Base-by-base conservation (phyloP, 441 rosid genomes). In the Manihot esculenta region DNA sequence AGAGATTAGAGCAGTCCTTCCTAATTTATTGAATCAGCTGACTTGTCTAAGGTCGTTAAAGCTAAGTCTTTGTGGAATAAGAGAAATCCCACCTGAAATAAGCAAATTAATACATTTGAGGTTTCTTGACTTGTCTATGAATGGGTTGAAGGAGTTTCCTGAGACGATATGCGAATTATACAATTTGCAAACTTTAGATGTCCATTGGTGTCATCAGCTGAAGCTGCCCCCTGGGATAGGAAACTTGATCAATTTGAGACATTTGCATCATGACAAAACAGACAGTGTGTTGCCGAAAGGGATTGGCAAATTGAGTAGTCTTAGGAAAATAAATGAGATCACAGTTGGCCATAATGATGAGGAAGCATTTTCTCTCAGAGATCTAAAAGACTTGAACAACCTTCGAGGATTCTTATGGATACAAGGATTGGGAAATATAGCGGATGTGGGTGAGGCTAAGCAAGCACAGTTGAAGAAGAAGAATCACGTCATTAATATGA, bases 91-190 rank as follows among this genome's bases (percentile, higher is more conserved):
- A 20, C 20, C 49, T 12, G 38, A 67, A 38, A 35, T 67, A 67
- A 13, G 47, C 23, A 23, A 33, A 27, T 47, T 65, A 42, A 27
- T 65, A n/a, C 70, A 67, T 67, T 10, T 67, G 45, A 66, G 55
- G 20, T 27, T 9, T 9, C 70, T 66, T 53, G 27, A 66, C 12
- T 2, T 66, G 60, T 10, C 42, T 66, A 0, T 2, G 0, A 53
- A 51, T 33, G 6, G 10, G 1, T 51, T 66, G 30, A 11, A 5
- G 10, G n/a, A 51, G n/a, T 8, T 66, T 17, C 70, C 70, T 5
- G 60, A 51, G 11, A 38, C 42, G 12, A 1, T 66, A n/a, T 66
- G 60, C 14, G 30, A 20, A 12, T 53, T 66, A 50, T 50, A 35
- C 48, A 66, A 66, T 49, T 33, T 66, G 69, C 58, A 66, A 66